A percentile compares a stretch with the other conserved stretches of the same genome.
These are phyloP conservation scores for Melanogaster broomeanus DNA, from an alignment of 768 basidiomycete genomes.

Conservation along the genomic window DNA sequence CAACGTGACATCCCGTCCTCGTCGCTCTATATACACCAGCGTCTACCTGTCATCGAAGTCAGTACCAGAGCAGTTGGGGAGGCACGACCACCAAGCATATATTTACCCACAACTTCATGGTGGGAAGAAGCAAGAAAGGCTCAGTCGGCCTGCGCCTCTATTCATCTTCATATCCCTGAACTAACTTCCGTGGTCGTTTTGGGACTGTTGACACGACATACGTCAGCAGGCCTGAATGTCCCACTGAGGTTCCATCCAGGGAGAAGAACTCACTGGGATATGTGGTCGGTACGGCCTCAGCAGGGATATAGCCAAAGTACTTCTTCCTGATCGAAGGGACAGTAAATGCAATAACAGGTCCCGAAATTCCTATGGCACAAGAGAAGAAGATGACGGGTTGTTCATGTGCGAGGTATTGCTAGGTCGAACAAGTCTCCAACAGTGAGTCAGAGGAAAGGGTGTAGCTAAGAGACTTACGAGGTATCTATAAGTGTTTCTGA, in stretches of 20 bases:
- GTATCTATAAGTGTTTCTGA: constrained; percentile 30
- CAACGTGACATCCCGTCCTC: neutral
- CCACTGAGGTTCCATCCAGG: too few relatives aligned
- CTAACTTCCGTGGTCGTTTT: constrained; percentile 64
- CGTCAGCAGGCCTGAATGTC: too few relatives aligned
- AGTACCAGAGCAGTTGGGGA: neutral
- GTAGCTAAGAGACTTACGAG: constrained; percentile 15
- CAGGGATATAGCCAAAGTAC: constrained; percentile 67
- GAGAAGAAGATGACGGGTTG: constrained; percentile 91
- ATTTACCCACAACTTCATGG: constrained; percentile 3
- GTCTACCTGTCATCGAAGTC: neutral
- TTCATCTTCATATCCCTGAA: constrained; percentile 77
- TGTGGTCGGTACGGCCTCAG: constrained; percentile 70
- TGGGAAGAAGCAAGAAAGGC: neutral
- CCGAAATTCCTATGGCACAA: constrained; percentile 68
- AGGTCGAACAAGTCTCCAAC: neutral
- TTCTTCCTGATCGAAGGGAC: constrained; percentile 78
- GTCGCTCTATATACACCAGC: constrained; percentile 4
- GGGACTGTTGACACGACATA: constrained; percentile 50
- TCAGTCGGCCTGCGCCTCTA: constrained; percentile 6
- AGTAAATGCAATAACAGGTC: constrained; percentile 70
- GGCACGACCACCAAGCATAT: neutral
- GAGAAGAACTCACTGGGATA: constrained; percentile 71
- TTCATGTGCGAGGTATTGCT: constrained; percentile 94
- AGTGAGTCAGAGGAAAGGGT: neutral